A percentile compares a stretch with the other conserved stretches of the same genome.
These are phyloP conservation scores for Fusarium abutilonis DNA, from an alignment of 2,329 filamentous ascomycete genomes.

Conservation along the genomic window DNA sequence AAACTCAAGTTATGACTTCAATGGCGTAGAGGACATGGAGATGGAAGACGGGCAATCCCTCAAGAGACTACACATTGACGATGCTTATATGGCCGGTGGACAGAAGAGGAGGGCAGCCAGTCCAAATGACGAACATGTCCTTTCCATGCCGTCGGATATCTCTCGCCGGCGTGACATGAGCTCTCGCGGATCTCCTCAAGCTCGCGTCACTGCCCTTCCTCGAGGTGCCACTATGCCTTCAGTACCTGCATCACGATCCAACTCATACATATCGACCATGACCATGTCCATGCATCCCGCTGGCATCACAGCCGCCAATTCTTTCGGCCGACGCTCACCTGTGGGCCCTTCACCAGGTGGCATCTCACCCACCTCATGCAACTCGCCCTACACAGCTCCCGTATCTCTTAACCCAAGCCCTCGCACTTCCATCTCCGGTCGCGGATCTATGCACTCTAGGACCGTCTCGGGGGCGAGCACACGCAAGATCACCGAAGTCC, in stretches of 20 bases:
- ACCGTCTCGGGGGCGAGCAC: conserved; percentile 61
- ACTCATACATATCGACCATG: conserved; percentile 59
- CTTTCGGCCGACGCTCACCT: conserved; percentile 60
- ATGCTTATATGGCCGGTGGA: conserved; percentile 54
- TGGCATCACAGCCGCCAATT: conserved; percentile 56
- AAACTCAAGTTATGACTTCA: conserved; percentile 57
- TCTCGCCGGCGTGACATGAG: conserved; percentile 60
- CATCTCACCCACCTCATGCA: conserved; percentile 60
- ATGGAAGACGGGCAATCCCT: conserved; percentile 62
- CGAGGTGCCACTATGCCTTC: conserved; percentile 58
- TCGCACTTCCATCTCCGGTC: conserved; percentile 55
- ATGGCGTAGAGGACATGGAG: conserved; percentile 56
- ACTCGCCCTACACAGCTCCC: conserved; percentile 61
- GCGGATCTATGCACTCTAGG: conserved; percentile 56
- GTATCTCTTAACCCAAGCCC: conserved; percentile 62
- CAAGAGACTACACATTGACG: conserved; percentile 63
- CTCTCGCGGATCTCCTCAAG: conserved; percentile 63
- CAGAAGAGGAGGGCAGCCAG: conserved; percentile 67
- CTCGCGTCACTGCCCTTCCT: conserved; percentile 59
- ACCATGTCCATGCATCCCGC: conserved; percentile 53
- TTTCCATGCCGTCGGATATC: conserved; percentile 55
- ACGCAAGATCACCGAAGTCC: conserved; percentile 62
- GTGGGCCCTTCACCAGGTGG: conserved; percentile 58
- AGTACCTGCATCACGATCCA: conserved; percentile 55
- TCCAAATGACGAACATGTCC: conserved; percentile 59